Evolutionary conservation across 1,139 yeast genomes (phyloP).

Genomic region (Petasospora fabianii): DNA sequence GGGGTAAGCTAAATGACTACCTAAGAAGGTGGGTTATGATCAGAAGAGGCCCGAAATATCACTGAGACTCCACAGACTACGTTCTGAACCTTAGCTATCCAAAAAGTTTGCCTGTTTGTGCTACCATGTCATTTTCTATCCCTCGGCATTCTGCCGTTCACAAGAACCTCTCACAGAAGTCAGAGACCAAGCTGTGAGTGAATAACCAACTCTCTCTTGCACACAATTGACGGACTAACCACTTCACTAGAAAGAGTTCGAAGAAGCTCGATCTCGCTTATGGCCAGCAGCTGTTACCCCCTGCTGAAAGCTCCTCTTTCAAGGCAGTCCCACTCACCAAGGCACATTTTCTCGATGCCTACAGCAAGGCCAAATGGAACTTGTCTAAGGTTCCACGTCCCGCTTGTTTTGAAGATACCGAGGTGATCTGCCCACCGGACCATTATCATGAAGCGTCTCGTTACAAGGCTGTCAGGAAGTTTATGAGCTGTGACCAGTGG

Average conservation of each 20-base stretch:
- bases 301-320: slow-evolving; percentile 7
- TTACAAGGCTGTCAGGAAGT: slow-evolving; percentile 40
- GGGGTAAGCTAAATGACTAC: too few species aligned
- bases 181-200: not conserved
- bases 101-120: not conserved
- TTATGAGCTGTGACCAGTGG: slow-evolving; percentile 49
- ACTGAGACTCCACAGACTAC: not conserved
- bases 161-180: not conserved
- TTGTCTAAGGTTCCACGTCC: slow-evolving; percentile 57
- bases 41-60: too few species aligned
- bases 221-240: too few species aligned
- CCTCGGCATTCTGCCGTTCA: not conserved
- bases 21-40: too few species aligned
- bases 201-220: too few species aligned
- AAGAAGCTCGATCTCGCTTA: slow-evolving; percentile 1
- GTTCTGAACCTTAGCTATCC: not conserved
- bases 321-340: slow-evolving; percentile 39
- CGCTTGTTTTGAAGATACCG: slow-evolving; percentile 42
- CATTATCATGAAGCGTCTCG: slow-evolving; percentile 44
- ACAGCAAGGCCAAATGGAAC: slow-evolving; percentile 57
- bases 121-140: not conserved
- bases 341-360: slow-evolving; percentile 59
- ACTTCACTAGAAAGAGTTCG: not conserved
- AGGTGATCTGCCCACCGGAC: slow-evolving; percentile 59
- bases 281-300: slow-evolving; percentile 13